Conservation (phyloP, 1,139 yeast species). For the Saccharomyces hybrid region DNA sequence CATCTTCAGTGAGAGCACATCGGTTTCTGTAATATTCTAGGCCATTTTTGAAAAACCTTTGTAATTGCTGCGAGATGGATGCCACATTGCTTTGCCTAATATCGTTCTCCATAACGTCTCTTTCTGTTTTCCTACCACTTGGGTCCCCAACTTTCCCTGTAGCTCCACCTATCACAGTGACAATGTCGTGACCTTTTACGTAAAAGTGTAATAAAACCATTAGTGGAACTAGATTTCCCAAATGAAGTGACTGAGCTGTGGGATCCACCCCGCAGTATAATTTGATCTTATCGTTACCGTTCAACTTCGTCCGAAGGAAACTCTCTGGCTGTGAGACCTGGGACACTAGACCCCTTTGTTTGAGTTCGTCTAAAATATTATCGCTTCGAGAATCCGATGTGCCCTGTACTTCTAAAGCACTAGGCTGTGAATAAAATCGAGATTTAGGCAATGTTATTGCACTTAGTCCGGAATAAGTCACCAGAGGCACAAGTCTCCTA, state of each 20-base stretch:
- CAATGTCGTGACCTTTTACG: conserved; percentile 74
- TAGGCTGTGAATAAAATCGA: neutral
- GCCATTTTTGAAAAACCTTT: conserved; percentile 54
- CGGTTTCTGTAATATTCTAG: conserved; percentile 42
- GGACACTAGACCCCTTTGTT: conserved; percentile 33
- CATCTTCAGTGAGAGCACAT: conserved; percentile 40
- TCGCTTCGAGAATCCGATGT: neutral
- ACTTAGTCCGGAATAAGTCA: neutral
- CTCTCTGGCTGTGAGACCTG: conserved; percentile 29
- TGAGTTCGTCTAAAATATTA: conserved; percentile 13
- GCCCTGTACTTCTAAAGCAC: neutral
- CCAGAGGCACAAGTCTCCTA: neutral
- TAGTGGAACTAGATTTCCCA: conserved; percentile 84
- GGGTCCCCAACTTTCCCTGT: conserved; percentile 98
- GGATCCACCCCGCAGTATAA: conserved; percentile 97
- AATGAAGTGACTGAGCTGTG: conserved; percentile 78
- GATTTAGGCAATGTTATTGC: neutral
- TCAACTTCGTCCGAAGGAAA: conserved; percentile 15
- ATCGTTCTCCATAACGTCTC: conserved; percentile 47
- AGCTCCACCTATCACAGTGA: conserved; percentile 93
- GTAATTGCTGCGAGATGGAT: conserved; percentile 56
- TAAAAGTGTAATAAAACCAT: conserved; percentile 79
- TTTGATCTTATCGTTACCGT: conserved; percentile 38
- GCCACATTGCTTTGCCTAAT: conserved; percentile 52
- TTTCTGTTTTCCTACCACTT: conserved; percentile 77